Evolutionary conservation across 345 rosid species (phyloP).

Genomic region (Sonneratia caseolaris): DNA sequence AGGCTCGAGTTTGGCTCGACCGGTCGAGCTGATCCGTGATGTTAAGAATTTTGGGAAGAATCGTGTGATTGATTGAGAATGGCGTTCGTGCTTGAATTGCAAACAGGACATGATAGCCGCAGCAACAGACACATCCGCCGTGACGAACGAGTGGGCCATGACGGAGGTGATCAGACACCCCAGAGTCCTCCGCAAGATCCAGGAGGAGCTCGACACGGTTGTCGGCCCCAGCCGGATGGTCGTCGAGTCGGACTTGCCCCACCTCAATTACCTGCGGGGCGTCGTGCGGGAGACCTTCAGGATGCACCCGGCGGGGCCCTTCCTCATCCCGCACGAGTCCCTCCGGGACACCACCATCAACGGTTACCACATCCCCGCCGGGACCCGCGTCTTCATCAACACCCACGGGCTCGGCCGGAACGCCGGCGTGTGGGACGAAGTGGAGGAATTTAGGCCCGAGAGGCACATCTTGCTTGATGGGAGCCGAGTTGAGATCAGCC

Average conservation of each 20-base stretch:
- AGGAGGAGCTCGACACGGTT: constrained; percentile 54
- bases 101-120: constrained; percentile 90
- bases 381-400: constrained; percentile 80
- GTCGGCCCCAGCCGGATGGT: constrained; percentile 72
- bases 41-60: too few relatives aligned
- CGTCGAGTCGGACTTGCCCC: constrained; percentile 46
- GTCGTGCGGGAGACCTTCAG: constrained; percentile 91
- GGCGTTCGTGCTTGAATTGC: background rate
- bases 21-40: too few relatives aligned
- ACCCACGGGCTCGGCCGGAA: constrained; percentile 88
- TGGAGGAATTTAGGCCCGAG: constrained; percentile 74
- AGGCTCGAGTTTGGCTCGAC: too few relatives aligned
- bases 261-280: constrained; percentile 72
- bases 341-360: constrained; percentile 53
- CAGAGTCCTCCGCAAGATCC: constrained; percentile 52
- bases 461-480: constrained; percentile 55
- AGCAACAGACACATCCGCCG: constrained; percentile 92
- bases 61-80: background rate
- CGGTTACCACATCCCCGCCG: constrained; percentile 68
- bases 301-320: constrained; percentile 95
- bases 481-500: constrained; percentile 82
- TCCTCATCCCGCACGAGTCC: constrained; percentile 85
- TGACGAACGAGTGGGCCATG: constrained; percentile 98
- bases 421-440: constrained; percentile 49
- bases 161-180: constrained; percentile 83